Percentiles rank a stretch among this genome's conserved stretches.
These are phyloP conservation scores for Triticum monococcum DNA, from an alignment of 176 grass and related monocot species.

Conservation along the genomic window DNA sequence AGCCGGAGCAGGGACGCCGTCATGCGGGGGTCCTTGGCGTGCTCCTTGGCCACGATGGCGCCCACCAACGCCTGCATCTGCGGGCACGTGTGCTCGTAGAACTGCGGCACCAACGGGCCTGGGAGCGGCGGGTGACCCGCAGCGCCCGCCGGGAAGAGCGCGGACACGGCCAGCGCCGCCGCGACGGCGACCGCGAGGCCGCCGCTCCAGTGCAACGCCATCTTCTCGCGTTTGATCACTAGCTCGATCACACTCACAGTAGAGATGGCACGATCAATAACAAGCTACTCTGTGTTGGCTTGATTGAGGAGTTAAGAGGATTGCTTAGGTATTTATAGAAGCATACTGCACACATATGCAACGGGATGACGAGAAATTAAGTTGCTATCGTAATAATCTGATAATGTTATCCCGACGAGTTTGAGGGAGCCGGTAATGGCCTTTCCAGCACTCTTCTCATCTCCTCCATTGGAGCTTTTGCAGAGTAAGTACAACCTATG, in stretches of 20 bases:
- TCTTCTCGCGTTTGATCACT: neutral
- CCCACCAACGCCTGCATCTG: conserved; percentile 58
- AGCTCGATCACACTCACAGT: neutral
- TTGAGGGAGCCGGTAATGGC: conserved; percentile 45
- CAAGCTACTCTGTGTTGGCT: conserved; percentile 1
- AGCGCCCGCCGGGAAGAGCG: neutral
- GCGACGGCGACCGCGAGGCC: conserved; percentile 20
- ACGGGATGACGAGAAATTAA: neutral
- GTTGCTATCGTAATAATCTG: neutral
- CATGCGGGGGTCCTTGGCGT: conserved; percentile 81
- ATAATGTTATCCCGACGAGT: conserved; percentile 15
- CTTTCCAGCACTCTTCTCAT: conserved; percentile 47
- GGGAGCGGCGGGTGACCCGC: conserved; percentile 21
- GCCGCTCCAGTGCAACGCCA: conserved; percentile 32
- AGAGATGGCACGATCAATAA: neutral
- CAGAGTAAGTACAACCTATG: conserved; percentile 67
- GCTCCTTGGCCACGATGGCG: conserved; percentile 57
- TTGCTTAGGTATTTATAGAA: conserved; percentile 21
- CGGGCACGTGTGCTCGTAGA: conserved; percentile 79
- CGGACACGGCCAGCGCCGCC: neutral
- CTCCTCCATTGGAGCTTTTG: conserved; percentile 31
- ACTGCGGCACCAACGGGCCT: conserved; percentile 46
- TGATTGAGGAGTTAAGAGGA: neutral
- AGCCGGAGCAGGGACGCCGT: conserved; percentile 78
- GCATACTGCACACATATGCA: neutral